These are phyloP conservation scores for Penicillium sp. DNA, from an alignment of 2,329 filamentous ascomycete species.

Conservation along the genomic window DNA sequence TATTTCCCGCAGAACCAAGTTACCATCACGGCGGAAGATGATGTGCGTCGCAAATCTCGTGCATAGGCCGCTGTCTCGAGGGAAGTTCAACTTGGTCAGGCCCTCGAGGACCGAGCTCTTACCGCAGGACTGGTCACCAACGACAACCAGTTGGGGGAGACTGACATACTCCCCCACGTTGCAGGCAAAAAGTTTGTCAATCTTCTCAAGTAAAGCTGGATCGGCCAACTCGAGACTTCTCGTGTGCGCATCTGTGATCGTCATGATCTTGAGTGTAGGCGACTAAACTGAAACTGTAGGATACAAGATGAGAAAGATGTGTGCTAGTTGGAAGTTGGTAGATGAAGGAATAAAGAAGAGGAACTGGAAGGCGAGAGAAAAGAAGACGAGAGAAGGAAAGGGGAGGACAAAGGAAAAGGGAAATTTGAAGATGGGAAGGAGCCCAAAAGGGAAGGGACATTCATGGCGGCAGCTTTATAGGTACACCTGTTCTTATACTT, in stretches of 20 bases:
- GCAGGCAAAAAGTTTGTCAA: constrained; percentile 37
- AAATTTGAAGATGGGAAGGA: neutral
- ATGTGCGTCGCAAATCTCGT: constrained; percentile 50
- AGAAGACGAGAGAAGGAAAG: neutral
- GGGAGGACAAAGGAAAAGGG: neutral
- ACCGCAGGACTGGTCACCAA: constrained; percentile 43
- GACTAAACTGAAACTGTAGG: neutral
- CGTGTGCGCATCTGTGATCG: neutral
- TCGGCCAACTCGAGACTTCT: constrained; percentile 11
- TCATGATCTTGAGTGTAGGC: neutral
- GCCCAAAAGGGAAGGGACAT: neutral
- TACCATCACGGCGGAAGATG: constrained; percentile 36
- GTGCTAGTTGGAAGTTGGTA: neutral
- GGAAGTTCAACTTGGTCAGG: constrained; percentile 39
- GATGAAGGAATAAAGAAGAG: neutral
- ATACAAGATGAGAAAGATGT: neutral
- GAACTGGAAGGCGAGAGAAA: neutral
- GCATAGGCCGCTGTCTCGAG: constrained; percentile 38
- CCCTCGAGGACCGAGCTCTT: constrained; percentile 35
- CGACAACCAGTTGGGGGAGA: constrained; percentile 38
- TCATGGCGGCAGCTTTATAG: too few relatives aligned
- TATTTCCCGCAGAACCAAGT: constrained; percentile 15
- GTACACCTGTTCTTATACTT: too few relatives aligned
- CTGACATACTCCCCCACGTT: constrained; percentile 34
- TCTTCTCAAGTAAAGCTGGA: constrained; percentile 31